These are phyloP conservation scores for Salvia splendens DNA, from an alignment of 257 asterid species.

Conservation along the genomic window DNA sequence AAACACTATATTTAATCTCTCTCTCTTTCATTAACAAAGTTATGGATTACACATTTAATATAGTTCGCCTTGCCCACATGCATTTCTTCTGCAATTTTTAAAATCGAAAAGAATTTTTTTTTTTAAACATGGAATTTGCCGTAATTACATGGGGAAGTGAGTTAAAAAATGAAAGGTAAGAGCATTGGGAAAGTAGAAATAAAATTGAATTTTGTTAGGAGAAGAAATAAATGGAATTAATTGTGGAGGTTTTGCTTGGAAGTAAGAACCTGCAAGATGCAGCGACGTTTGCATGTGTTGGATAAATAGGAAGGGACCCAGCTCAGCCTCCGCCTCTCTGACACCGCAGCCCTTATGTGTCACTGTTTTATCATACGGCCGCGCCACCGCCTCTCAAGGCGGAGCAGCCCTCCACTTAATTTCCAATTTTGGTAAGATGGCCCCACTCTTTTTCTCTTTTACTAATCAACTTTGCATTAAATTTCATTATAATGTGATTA, in stretches of 20 bases:
- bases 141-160: constrained; percentile 35
- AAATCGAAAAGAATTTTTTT: background rate
- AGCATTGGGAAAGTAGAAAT: constrained; percentile 29
- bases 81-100: background rate
- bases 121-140: constrained; percentile 1
- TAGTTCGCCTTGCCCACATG: too few relatives aligned
- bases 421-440: too few relatives aligned
- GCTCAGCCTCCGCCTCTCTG: constrained; percentile 18
- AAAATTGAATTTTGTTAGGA: constrained; percentile 43
- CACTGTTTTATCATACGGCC: constrained; percentile 26
- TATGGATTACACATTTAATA: too few relatives aligned
- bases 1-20: too few relatives aligned
- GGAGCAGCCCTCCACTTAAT: constrained; percentile 6
- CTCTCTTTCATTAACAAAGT: too few relatives aligned
- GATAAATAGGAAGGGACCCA: constrained; percentile 36
- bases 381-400: constrained; percentile 35
- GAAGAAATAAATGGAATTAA: constrained; percentile 36
- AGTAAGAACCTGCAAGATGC: constrained; percentile 27
- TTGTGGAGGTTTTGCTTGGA: constrained; percentile 32
- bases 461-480: too few relatives aligned
- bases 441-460: too few relatives aligned
- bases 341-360: constrained; percentile 25
- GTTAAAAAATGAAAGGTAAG: constrained; percentile 28
- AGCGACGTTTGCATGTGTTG: constrained; percentile 24
- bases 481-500: too few relatives aligned